Evolutionary conservation across 148 eudicot genomes (phyloP).

Genomic region (Oxyria digyna): DNA sequence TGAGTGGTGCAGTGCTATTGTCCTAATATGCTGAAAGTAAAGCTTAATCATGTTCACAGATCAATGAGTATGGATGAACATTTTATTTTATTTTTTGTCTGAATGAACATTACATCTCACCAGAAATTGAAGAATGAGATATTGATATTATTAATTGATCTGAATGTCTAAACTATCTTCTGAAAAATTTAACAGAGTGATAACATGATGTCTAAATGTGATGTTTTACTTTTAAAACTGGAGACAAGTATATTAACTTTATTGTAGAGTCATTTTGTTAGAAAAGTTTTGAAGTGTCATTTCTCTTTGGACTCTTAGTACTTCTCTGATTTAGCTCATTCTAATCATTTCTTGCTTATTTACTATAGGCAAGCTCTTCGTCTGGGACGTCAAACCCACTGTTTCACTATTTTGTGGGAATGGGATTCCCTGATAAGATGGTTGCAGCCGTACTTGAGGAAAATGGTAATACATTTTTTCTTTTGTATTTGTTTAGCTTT

Average conservation of each 20-base stretch:
- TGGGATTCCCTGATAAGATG: conserved; percentile 46
- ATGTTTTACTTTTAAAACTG: neutral
- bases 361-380: conserved; percentile 53
- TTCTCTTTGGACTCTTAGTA: neutral
- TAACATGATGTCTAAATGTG: neutral
- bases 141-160: neutral
- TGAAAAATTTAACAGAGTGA: neutral
- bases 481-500: neutral
- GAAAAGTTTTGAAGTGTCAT: neutral
- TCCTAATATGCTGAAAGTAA: neutral
- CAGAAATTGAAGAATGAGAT: too few species aligned
- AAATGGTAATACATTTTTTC: conserved; percentile 37
- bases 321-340: neutral
- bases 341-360: neutral
- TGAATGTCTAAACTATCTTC: neutral
- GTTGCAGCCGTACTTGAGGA: conserved; percentile 51
- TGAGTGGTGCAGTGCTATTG: neutral
- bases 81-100: neutral
- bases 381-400: conserved; percentile 30
- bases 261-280: neutral
- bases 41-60: neutral
- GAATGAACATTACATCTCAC: too few species aligned
- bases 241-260: neutral
- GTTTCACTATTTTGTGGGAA: conserved; percentile 38
- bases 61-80: neutral